Base-by-base conservation (phyloP, 1,284 basidiomycete genomes). In the Cutaneotrichosporon dermatis region DNA sequence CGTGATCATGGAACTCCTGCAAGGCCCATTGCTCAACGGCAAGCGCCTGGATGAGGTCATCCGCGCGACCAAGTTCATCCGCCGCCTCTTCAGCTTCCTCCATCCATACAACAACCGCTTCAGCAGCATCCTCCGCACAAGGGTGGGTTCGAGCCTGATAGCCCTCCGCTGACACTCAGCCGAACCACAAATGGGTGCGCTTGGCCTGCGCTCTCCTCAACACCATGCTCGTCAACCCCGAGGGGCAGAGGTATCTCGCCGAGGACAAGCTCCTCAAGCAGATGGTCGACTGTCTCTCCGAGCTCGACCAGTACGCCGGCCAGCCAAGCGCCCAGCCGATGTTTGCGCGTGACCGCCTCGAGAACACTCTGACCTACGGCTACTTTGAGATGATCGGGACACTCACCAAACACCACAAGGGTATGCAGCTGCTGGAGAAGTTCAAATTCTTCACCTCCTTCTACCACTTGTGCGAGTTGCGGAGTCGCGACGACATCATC, bases 351-450 rank as follows among this genome's bases (percentile, higher is more conserved):
- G 84, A 85, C 66, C 83, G 91, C 10, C 83, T 98, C 59, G 83
- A 88, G 51, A 86, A 88, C 41, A 95, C 92, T 0, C 78, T 99
- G 62, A 89, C 91, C 0, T 88, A 85, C 67, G 95, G 94, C 0
- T 99, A 99, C 76, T 87, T 99, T 64, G 93, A 97, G 72, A 93
- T 99, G 88, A 82, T 99, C 2, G 94, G 94, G 3, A 87, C 86
- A 1, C 80, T 99, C 45, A 95, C 90, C 76, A 90, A 88, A 69
- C 85, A 88, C 62, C 83, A 86, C 37, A 90, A 96, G 55, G 96
- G 96, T 11, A 84, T 95, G 34, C 88, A 91, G 92, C 79, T 99
- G 15, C 79, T 99, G 74, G 92, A 95, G 75, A 89, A 90, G 69
- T 89, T 89, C 78, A 91, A 90, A 70, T 84, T 97, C 43, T 99